Evolutionary conservation across 805 yeast species (phyloP).

Genomic region (Spathaspora sp.): DNA sequence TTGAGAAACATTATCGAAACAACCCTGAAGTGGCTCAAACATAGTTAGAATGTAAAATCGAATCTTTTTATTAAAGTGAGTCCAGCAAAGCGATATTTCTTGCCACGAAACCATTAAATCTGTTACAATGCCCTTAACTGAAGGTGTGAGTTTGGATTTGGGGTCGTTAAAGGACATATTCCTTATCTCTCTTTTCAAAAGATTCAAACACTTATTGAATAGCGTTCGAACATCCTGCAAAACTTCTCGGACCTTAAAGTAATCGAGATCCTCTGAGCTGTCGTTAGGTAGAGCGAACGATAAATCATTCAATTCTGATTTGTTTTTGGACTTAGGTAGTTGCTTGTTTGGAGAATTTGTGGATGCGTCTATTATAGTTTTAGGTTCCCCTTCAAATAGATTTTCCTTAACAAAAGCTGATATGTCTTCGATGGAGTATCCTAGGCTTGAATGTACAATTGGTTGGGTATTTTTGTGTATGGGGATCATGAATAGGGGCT

Average conservation of each 20-base stretch:
- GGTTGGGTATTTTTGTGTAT: slow-evolving; percentile 1
- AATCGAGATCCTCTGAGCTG: slow-evolving; percentile 16
- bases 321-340: not conserved
- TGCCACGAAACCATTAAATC: slow-evolving; percentile 17
- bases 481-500: not conserved
- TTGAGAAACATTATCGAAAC: slow-evolving; percentile 12
- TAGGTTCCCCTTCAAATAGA: slow-evolving; percentile 8
- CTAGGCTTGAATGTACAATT: slow-evolving; percentile 22
- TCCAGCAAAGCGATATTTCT: slow-evolving; percentile 20
- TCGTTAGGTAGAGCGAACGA: not conserved
- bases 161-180: not conserved
- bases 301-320: not conserved
- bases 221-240: slow-evolving; percentile 23
- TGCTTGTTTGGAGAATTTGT: not conserved
- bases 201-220: slow-evolving; percentile 20
- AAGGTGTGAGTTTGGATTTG: not conserved
- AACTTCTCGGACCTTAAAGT: slow-evolving; percentile 24
- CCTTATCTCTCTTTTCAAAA: slow-evolving; percentile 19
- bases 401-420: slow-evolving; percentile 18
- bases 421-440: slow-evolving; percentile 27
- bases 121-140: not conserved
- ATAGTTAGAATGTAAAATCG: slow-evolving; percentile 19
- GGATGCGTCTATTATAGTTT: not conserved
- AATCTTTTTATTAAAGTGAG: slow-evolving; percentile 24
- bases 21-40: slow-evolving; percentile 23